Percentiles rank a stretch among this genome's conserved stretches.
Conservation (phyloP, 2,329 filamentous ascomycete genomes). For the Aspergillus sp. region DNA sequence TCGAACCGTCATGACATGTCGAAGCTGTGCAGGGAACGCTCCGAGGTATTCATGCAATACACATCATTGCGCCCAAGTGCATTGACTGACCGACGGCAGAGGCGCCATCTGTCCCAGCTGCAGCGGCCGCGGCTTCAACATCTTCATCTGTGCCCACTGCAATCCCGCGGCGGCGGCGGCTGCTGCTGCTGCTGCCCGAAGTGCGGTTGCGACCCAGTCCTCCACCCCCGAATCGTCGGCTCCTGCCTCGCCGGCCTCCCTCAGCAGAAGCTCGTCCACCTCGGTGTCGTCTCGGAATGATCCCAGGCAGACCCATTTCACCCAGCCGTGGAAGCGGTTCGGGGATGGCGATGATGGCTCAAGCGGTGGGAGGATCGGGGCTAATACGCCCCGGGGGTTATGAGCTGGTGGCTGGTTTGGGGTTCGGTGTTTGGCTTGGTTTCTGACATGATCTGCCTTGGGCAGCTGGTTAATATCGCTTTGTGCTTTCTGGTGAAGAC, state of each 20-base stretch:
- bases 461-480: no score
- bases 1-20: slow-evolving; percentile 32
- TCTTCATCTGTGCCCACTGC: slow-evolving; percentile 31
- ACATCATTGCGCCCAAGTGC: neutral
- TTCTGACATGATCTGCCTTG: no score
- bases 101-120: slow-evolving; percentile 26
- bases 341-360: slow-evolving; percentile 16
- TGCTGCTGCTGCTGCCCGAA: slow-evolving; percentile 7
- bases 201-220: slow-evolving; percentile 3
- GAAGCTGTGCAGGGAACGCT: slow-evolving; percentile 37
- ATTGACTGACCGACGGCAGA: slow-evolving; percentile 12
- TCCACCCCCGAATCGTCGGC: slow-evolving; percentile 16
- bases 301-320: neutral
- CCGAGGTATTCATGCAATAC: slow-evolving; percentile 26
- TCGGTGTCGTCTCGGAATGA: slow-evolving; percentile 23
- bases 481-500: neutral
- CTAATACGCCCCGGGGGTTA: slow-evolving; percentile 17
- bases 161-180: slow-evolving; percentile 24
- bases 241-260: slow-evolving; percentile 20
- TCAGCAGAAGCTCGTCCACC: slow-evolving; percentile 29
- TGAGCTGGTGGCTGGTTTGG: slow-evolving; percentile 7
- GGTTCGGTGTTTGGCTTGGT: neutral
- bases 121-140: slow-evolving; percentile 30
- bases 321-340: slow-evolving; percentile 11
- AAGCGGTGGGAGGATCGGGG: slow-evolving; percentile 20